phyloP scores from a whole-genome alignment of 164 flowering plant genomes.

The Piper longum region DNA sequence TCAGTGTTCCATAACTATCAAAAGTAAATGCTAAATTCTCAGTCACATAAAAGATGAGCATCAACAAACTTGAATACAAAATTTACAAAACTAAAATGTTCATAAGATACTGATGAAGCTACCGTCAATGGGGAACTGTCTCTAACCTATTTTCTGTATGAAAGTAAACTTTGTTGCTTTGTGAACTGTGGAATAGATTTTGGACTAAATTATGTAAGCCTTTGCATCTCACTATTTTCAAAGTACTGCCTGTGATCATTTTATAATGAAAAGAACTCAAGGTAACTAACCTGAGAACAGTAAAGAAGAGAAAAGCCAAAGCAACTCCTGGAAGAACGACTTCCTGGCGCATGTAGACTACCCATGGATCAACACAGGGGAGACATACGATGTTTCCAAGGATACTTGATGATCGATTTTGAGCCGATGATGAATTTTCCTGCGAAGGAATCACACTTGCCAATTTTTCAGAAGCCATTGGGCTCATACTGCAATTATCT shows the following conservation, averaged over 20 bases:
- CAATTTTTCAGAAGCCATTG: slow-evolving; percentile 9
- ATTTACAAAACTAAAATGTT: no score
- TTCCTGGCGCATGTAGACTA: slow-evolving; percentile 54
- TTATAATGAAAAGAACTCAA: background rate
- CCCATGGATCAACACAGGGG: slow-evolving; percentile 51
- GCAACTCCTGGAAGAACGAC: slow-evolving; percentile 73
- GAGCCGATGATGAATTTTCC: slow-evolving; percentile 5
- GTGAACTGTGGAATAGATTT: no score
- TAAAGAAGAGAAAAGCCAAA: slow-evolving; percentile 56
- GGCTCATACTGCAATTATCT: slow-evolving; percentile 10
- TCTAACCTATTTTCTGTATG: no score
- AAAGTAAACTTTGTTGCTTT: no score
- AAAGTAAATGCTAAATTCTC: background rate
- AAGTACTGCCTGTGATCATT: background rate
- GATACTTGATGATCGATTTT: slow-evolving; percentile 10
- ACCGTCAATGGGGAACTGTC: no score
- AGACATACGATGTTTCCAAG: slow-evolving; percentile 11
- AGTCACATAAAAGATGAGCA: background rate
- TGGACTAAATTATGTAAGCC: no score
- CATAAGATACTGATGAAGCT: no score
- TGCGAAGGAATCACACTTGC: slow-evolving; percentile 10
- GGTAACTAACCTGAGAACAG: slow-evolving; percentile 62
- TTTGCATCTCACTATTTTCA: background rate
- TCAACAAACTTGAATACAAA: background rate
- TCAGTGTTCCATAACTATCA: slow-evolving; percentile 78